Evolutionary conservation across 1,284 basidiomycete genomes (phyloP), one percentile per base, ranked within the genome.

Genomic region (Leccinum subrobustum): DNA sequence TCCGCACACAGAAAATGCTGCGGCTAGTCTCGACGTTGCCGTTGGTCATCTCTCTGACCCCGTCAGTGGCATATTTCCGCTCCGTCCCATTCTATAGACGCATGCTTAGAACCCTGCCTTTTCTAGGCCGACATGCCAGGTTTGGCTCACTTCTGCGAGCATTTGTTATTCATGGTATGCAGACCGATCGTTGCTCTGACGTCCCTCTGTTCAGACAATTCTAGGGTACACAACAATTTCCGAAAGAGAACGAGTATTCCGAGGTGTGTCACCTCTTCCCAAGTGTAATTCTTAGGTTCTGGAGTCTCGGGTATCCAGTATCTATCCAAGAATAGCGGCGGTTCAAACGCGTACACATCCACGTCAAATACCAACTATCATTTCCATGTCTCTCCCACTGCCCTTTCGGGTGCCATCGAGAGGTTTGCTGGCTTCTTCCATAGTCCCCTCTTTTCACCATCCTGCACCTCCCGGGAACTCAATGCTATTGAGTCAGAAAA

Each of bases 401-500:
- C 92, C 25, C 84, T 99, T 4, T 77, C 84, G 3, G 91, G 90
- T 48, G 95, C 96, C 1, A 83, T 99, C 8, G 86, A 93, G 67
- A 90, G 96, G 31, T 99, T 99, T 75, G 84, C 96, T 0, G 90
- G 89, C 2, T 99, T 99, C 81, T 99, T 99, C 78, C 90, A 93
- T 68, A 91, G 88, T 44, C 97, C 97, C 0, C 83, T 97, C 56
- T 99, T 99, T 72, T 80, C 92, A 11, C 86, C 91, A 0, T 93
- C 92, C 16, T 96, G 96, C 74, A 96, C 96, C 0, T 86, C 91
- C 57, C 87, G 97, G 52, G 97, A 99, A 77, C 86, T 98, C 66
- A 95, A 96, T 67, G 97, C 97, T 1, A 97, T 99, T 39, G 92
- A 99, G 73, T 98, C 95, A 1, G 97, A 99, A 74, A 92, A 99